These are phyloP conservation scores for Bryoerythrophyllum caledonicum DNA, from an alignment of 225 moss, liverwort and hornwort genomes.

Conservation along the genomic window DNA sequence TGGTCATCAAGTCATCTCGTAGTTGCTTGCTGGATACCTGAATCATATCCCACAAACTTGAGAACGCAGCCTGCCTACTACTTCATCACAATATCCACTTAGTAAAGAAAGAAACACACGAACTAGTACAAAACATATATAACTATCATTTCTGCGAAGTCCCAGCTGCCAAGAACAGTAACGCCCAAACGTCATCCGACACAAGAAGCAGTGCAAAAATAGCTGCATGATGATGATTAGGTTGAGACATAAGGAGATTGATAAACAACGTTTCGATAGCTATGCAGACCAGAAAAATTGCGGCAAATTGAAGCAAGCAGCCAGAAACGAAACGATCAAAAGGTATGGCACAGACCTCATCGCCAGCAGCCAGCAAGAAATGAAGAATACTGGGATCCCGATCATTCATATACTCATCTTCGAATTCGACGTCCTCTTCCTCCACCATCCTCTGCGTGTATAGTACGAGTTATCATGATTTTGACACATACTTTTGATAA, in stretches of 20 bases:
- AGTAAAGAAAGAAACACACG: not conserved
- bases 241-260: not conserved
- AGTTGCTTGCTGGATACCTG: constrained; percentile 86
- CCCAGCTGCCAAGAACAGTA: constrained; percentile 3
- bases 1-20: constrained; percentile 85
- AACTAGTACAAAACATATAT: not conserved
- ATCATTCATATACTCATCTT: constrained; percentile 78
- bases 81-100: not conserved
- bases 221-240: not conserved
- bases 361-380: constrained; percentile 84
- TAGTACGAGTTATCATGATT: constrained; percentile 14
- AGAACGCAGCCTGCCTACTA: not conserved
- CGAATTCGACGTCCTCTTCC: constrained; percentile 71
- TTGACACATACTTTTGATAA: not conserved
- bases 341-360: constrained; percentile 46
- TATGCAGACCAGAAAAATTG: not conserved
- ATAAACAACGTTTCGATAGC: not conserved
- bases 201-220: not conserved
- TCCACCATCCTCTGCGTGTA: constrained; percentile 70
- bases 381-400: constrained; percentile 90
- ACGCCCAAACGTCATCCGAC: not conserved
- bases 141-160: not conserved
- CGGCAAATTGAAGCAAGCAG: constrained; percentile 5
- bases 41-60: constrained; percentile 4
- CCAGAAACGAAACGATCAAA: not conserved